Base-by-base conservation (phyloP, 2,329 filamentous ascomycete genomes). In the Microdochium bolleyi region DNA sequence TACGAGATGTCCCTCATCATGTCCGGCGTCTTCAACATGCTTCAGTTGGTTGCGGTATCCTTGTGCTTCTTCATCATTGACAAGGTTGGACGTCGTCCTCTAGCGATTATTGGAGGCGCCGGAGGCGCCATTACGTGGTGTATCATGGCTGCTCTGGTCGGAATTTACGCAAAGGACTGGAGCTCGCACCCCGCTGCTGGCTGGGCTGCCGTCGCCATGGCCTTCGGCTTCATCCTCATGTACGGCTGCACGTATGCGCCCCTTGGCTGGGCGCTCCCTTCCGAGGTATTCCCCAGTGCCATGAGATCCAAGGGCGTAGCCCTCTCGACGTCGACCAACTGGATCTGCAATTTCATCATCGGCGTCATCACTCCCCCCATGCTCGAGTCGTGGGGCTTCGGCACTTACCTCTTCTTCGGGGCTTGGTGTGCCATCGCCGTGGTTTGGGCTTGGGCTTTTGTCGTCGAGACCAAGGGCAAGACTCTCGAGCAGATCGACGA, bases 351-450 rank as follows among this genome's bases (percentile, higher is more conserved):
- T 54, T 68, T 66, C 52, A 74, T 63, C 27, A 58, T 64, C 49
- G 78, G 79, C 8, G 70, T 81, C 21, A 74, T 78, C 16, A 80
- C 77, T 0, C 80, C 78, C 0, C 74, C 76, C 1, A 70, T 83
- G 46, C 69, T 82, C 5, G 65, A 78, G 51, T 73, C 75, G 41
- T 78, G 75, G 0, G 68, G 67, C 2, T 75, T 65, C 55, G 71
- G 73, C 1, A 71, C 72, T 0, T 81, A 80, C 53, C 65, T 78
- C 9, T 81, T 82, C 65, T 82, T 80, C 50, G 79, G 75, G 0
- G 68, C 72, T 2, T 81, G 81, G 55, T 78, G 75, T 55, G 59
- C 77, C 1, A 62, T 81, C 3, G 73, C 75, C 0, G 64, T 74
- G 8, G 53, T 75, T 1, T 83, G 76, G 71, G 69, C 73, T 0